phyloP scores from a whole-genome alignment of 2,329 filamentous ascomycete species.

The Macrophomina tecta region DNA sequence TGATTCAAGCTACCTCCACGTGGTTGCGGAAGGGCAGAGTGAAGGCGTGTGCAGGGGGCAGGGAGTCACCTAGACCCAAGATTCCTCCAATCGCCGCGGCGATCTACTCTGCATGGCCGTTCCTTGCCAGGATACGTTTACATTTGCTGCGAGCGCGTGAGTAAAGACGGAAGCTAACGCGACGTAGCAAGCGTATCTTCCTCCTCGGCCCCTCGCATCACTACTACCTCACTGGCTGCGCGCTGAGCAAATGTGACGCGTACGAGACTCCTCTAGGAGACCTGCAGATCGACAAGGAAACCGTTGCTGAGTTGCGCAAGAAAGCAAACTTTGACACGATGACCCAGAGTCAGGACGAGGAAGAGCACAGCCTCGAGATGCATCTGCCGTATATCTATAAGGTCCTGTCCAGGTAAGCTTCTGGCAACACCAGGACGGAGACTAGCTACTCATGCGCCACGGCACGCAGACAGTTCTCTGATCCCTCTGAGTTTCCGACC shows the following conservation, averaged over 20 bases:
- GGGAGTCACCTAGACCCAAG: neutral
- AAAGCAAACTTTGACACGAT: constrained; percentile 70
- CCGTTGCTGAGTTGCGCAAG: constrained; percentile 58
- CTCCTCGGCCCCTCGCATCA: constrained; percentile 93
- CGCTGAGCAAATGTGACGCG: constrained; percentile 72
- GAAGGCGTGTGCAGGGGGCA: neutral
- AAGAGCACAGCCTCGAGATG: constrained; percentile 95
- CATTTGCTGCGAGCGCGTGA: neutral
- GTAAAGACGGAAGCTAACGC: neutral
- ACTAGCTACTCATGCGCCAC: constrained; percentile 9
- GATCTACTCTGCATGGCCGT: neutral
- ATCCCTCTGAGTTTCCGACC: constrained; percentile 66
- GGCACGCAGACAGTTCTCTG: constrained; percentile 38
- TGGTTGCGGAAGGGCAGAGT: neutral
- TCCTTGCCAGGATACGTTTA: neutral
- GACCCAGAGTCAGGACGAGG: constrained; percentile 69
- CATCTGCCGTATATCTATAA: constrained; percentile 94
- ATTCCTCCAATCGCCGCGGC: neutral
- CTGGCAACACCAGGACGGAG: neutral
- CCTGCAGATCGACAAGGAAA: constrained; percentile 67
- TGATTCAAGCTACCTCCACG: neutral
- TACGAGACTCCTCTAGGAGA: constrained; percentile 79
- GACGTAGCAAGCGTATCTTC: constrained; percentile 78
- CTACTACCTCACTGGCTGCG: constrained; percentile 77
- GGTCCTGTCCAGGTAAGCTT: constrained; percentile 61